phyloP scores from a whole-genome alignment of 2,329 filamentous ascomycete species.

The Pyrenophora teres region DNA sequence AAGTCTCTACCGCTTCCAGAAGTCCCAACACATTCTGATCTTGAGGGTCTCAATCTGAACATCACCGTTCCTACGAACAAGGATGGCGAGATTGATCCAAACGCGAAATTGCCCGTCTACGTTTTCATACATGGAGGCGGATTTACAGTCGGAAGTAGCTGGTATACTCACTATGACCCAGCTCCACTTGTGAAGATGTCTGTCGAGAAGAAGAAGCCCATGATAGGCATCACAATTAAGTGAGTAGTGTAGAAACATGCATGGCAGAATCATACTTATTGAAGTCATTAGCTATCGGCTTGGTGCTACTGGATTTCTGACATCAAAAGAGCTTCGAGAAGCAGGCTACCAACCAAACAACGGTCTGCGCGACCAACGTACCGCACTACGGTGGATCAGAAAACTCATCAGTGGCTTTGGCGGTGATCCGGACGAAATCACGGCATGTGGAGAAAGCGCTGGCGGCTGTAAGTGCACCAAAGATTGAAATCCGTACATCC shows the following conservation, averaged over 20 bases:
- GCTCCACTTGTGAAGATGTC: conserved; percentile 53
- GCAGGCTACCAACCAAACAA: conserved; percentile 49
- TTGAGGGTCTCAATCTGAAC: conserved; percentile 59
- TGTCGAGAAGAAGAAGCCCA: conserved; percentile 50
- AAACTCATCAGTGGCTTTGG: conserved; percentile 47
- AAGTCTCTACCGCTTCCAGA: conserved; percentile 49
- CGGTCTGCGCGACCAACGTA: conserved; percentile 42
- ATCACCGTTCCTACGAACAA: conserved; percentile 51
- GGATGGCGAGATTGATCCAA: conserved; percentile 24
- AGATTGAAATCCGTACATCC: neutral
- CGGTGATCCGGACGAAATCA: conserved; percentile 46
- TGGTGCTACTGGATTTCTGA: conserved; percentile 46
- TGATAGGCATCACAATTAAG: conserved; percentile 52
- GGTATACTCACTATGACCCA: conserved; percentile 59
- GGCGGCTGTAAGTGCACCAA: conserved; percentile 49
- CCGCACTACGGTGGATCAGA: conserved; percentile 46
- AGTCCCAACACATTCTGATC: conserved; percentile 51
- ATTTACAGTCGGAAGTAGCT: conserved; percentile 56
- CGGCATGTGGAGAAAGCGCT: conserved; percentile 54
- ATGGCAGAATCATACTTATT: conserved; percentile 13
- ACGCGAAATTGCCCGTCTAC: conserved; percentile 54
- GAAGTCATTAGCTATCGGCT: conserved; percentile 35
- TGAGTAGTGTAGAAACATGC: conserved; percentile 49
- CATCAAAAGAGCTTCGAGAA: conserved; percentile 54
- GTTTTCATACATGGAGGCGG: conserved; percentile 61